Conservation (phyloP, 192 early-diverging fungal genomes). For the Backusella psychrophila region DNA sequence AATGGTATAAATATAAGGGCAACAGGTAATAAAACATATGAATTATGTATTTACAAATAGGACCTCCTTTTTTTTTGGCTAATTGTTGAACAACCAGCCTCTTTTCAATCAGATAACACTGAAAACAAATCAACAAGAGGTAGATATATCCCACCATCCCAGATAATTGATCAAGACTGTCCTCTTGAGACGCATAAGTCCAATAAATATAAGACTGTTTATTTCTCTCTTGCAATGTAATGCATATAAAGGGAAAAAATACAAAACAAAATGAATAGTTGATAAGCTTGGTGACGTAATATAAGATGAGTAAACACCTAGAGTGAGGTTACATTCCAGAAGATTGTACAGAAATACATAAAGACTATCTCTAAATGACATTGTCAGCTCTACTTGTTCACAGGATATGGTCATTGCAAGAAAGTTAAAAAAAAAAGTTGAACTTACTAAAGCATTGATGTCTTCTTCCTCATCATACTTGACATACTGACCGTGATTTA, state of each 20-base stretch:
- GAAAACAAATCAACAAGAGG: not conserved
- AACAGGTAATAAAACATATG: too few relatives aligned
- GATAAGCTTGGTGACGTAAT: too few relatives aligned
- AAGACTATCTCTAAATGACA: not conserved
- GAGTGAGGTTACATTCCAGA: not conserved
- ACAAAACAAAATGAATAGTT: too few relatives aligned
- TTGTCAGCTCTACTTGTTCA: not conserved
- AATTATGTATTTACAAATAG: not conserved
- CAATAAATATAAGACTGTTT: not conserved
- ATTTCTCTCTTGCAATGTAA: not conserved
- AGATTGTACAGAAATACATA: not conserved
- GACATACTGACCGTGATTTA: too few relatives aligned
- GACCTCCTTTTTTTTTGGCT: not conserved
- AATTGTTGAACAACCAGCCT: not conserved
- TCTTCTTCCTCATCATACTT: too few relatives aligned
- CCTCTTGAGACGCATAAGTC: not conserved
- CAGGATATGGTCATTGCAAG: not conserved
- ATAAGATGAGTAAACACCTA: not conserved
- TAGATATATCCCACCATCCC: not conserved
- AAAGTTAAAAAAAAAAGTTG: not conserved
- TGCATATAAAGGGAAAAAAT: too few relatives aligned
- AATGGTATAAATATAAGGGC: not conserved
- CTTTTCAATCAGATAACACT: not conserved
- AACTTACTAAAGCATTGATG: not conserved
- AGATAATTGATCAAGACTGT: not conserved